Evolutionary conservation across 371 early-diverging fungal genomes (phyloP).

Genomic region (Rhizopus sp.): DNA sequence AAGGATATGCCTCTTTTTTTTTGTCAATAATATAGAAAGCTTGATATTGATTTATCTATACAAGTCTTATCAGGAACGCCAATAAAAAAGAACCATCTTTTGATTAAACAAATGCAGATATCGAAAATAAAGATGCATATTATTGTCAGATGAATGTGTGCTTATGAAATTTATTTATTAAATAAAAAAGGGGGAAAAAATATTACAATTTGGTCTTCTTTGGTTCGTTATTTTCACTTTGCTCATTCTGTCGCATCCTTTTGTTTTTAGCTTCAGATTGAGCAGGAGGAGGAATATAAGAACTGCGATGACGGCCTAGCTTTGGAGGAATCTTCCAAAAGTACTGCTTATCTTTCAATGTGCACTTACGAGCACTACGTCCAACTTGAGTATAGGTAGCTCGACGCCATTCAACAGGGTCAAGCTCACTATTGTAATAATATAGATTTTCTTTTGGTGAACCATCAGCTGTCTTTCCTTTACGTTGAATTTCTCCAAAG

Average conservation of each 20-base stretch:
- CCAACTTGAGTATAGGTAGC: conserved; percentile 57
- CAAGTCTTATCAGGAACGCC: too few relatives aligned
- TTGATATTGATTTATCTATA: too few relatives aligned
- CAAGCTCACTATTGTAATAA: conserved; percentile 62
- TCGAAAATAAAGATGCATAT: too few relatives aligned
- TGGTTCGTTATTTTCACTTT: conserved; percentile 5
- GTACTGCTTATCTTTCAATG: conserved; percentile 67
- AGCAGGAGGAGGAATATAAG: conserved; percentile 54
- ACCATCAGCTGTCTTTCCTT: conserved; percentile 67
- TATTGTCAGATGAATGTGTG: too few relatives aligned
- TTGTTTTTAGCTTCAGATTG: conserved; percentile 11
- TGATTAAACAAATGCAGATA: too few relatives aligned
- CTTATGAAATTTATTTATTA: not conserved
- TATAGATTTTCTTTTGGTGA: conserved; percentile 63
- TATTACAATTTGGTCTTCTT: conserved; percentile 17
- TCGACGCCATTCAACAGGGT: conserved; percentile 59
- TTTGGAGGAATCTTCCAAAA: conserved; percentile 70
- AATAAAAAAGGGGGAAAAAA: conserved; percentile 8
- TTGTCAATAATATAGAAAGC: too few relatives aligned
- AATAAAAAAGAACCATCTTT: too few relatives aligned
- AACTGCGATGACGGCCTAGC: conserved; percentile 52
- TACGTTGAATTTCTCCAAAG: conserved; percentile 64
- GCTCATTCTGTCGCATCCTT: not conserved
- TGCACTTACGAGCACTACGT: conserved; percentile 67
- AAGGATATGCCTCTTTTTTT: too few relatives aligned